A percentile compares a stretch with the other conserved stretches of the same genome.
Evolutionary conservation across 2,329 filamentous ascomycete species (phyloP).

Genomic region (Fonsecaea monophora): DNA sequence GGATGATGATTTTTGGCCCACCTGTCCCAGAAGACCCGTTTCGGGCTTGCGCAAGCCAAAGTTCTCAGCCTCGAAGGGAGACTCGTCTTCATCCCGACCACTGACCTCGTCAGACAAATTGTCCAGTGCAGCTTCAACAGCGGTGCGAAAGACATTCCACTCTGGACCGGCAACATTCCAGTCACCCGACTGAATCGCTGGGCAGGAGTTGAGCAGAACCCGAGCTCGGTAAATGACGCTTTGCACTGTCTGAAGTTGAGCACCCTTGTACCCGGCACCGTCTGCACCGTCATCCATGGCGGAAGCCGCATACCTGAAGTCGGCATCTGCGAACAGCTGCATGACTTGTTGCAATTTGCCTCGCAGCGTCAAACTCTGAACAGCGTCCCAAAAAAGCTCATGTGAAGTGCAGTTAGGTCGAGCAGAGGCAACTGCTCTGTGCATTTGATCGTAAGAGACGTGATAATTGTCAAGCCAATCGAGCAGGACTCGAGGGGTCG

Average conservation of each 20-base stretch:
- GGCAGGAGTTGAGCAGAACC: conserved; percentile 74
- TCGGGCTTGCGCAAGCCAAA: conserved; percentile 49
- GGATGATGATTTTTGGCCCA: conserved; percentile 29
- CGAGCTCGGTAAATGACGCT: conserved; percentile 73
- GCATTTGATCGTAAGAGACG: conserved; percentile 71
- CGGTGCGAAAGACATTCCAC: conserved; percentile 83
- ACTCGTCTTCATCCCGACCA: conserved; percentile 63
- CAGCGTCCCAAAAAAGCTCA: conserved; percentile 80
- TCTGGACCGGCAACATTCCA: conserved; percentile 85
- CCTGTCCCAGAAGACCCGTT: conserved; percentile 24
- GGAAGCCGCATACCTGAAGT: conserved; percentile 76
- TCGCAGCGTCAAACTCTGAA: conserved; percentile 76
- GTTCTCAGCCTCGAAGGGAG: conserved; percentile 56
- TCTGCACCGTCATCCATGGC: conserved; percentile 68
- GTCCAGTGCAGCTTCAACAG: conserved; percentile 71
- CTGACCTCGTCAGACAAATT: conserved; percentile 81
- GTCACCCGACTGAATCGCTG: conserved; percentile 66
- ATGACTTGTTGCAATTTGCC: conserved; percentile 73
- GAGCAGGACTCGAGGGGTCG: conserved; percentile 78
- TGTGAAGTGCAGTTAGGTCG: conserved; percentile 78
- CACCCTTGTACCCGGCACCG: conserved; percentile 72
- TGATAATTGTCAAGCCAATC: conserved; percentile 82
- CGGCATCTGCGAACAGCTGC: conserved; percentile 73
- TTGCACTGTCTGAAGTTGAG: conserved; percentile 78
- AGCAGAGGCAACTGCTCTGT: conserved; percentile 67